Percentiles rank a stretch among this genome's conserved stretches.
Conservation (phyloP, 495 filamentous ascomycete species). For the Talaromyces stipitatus region DNA sequence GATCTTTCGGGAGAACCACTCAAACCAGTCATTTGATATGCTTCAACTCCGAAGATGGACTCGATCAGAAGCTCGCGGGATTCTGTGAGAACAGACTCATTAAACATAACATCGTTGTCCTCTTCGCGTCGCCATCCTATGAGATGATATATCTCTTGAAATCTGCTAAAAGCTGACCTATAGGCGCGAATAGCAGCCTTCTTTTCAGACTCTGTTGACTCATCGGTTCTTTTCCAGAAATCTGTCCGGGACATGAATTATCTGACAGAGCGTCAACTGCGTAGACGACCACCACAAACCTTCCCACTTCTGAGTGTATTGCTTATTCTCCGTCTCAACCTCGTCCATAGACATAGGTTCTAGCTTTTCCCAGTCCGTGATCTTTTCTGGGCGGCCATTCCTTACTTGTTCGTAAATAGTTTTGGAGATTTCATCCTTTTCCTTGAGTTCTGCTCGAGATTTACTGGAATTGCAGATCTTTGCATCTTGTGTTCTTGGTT, state of each 20-base stretch:
- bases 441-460: neutral
- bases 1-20: neutral
- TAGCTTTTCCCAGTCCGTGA: slow-evolving; percentile 1
- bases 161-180: slow-evolving; percentile 2
- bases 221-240: slow-evolving; percentile 4
- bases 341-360: slow-evolving; percentile 2
- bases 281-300: neutral
- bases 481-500: too few relatives aligned
- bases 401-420: slow-evolving; percentile 25
- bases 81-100: neutral
- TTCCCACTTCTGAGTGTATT: neutral
- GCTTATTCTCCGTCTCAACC: neutral
- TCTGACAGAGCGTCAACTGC: neutral
- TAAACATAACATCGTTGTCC: neutral
- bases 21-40: neutral
- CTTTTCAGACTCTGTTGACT: slow-evolving; percentile 3
- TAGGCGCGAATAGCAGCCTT: neutral
- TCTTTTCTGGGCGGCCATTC: neutral
- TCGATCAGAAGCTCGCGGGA: slow-evolving; percentile 1
- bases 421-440: slow-evolving; percentile 51
- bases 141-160: slow-evolving; percentile 5
- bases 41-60: slow-evolving; percentile 5
- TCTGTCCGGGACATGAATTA: neutral
- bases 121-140: neutral
- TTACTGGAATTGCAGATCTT: neutral